These are phyloP conservation scores for Diaporthe australafricana DNA, from an alignment of 2,329 filamentous ascomycete species.

Conservation along the genomic window DNA sequence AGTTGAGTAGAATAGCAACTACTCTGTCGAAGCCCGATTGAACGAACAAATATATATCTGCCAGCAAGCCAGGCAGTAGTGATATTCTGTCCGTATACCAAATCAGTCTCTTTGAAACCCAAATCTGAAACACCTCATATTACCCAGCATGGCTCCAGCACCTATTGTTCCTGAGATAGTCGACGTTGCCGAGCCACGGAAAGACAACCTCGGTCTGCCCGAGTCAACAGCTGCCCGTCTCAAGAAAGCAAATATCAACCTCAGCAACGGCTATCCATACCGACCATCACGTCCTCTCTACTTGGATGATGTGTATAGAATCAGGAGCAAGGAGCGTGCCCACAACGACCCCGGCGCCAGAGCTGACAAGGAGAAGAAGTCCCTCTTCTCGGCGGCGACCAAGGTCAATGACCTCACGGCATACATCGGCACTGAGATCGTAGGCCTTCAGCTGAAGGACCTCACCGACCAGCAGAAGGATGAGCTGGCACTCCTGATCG, in stretches of 20 bases:
- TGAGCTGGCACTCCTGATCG: conserved; percentile 71
- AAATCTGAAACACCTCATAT: neutral
- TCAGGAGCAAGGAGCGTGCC: conserved; percentile 66
- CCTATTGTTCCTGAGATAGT: conserved; percentile 72
- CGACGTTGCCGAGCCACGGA: conserved; percentile 71
- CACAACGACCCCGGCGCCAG: conserved; percentile 72
- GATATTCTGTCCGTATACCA: too few relatives aligned
- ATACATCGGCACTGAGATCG: conserved; percentile 74
- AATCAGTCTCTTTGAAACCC: neutral
- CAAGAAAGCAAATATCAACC: conserved; percentile 75
- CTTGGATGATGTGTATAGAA: conserved; percentile 75
- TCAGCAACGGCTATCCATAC: conserved; percentile 78
- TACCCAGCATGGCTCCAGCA: conserved; percentile 59
- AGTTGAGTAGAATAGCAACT: too few relatives aligned
- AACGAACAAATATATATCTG: conserved; percentile 24
- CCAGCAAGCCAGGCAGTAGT: neutral
- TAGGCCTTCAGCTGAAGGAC: conserved; percentile 72
- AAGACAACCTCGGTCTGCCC: conserved; percentile 74
- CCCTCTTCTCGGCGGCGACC: conserved; percentile 69
- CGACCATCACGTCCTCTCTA: conserved; percentile 75
- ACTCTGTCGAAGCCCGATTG: too few relatives aligned
- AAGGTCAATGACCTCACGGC: conserved; percentile 72
- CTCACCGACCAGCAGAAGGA: conserved; percentile 69
- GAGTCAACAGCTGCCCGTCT: conserved; percentile 67
- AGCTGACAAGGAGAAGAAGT: conserved; percentile 73